Base-by-base conservation (phyloP, 2,329 filamentous ascomycete species). In the Claviceps digitariae region DNA sequence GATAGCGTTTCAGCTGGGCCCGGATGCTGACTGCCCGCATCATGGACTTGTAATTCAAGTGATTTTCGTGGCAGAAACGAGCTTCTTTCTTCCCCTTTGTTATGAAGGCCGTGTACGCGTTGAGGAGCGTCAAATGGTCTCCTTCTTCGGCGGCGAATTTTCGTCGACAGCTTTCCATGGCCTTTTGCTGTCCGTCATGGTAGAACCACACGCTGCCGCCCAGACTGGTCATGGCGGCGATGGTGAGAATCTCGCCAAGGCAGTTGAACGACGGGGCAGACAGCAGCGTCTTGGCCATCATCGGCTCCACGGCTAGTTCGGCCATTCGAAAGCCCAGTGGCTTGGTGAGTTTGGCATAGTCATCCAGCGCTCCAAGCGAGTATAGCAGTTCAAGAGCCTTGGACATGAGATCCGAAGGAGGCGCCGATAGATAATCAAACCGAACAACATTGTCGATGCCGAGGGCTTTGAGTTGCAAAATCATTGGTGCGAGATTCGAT, bases 381-480 rank as follows among this genome's bases (percentile, higher is more conserved):
- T 85, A 95, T 4, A 98, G 78, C 3, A 96, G 74, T 67, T 97
- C 91, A 2, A 96, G 78, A 0, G 87, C 93, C 57, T 90, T 87
- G 45, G 86, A 81, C 67, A 97, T 80, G 31, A 95, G 80, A 61
- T 91, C 84, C 0, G 90, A 82, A 0, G 93, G 90, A 12, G 93
- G 93, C 2, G 89, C 75, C 3, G 87, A 91, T 51, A 96, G 72
- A 64, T 91, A 98, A 61, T 90, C 83, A 66, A 97, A 98, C 4
- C 89, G 83, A 5, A 89, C 81, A 36, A 97, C 83, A 60, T 98
- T 97, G 66, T 96, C 90, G 59, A 97, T 94, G 0, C 93, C 93
- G 1, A 98, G 75, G 1, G 93, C 91, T 69, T 97, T 95, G 41
- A 98, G 81, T 63, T 97, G 91, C 45, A 98, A 75, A 41, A 97